A percentile compares a stretch with the other conserved stretches of the same genome.
Evolutionary conservation across 1,284 basidiomycete species (phyloP).

Genomic region (Leccinum variabile): DNA sequence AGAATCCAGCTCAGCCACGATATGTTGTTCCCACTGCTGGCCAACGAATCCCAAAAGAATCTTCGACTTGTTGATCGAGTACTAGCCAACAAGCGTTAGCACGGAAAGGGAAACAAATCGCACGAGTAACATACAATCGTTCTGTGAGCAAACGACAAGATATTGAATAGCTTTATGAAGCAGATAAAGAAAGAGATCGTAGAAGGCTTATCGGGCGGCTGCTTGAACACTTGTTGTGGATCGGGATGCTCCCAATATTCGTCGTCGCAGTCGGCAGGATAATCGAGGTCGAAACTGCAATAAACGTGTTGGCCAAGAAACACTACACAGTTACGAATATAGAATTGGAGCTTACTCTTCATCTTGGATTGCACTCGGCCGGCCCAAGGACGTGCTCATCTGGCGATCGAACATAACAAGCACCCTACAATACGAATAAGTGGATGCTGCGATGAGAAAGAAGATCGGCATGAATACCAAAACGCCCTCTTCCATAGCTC

Average conservation of each 20-base stretch:
- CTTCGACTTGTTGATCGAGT: conserved; percentile 72
- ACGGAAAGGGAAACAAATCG: neutral
- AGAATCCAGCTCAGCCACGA: conserved; percentile 75
- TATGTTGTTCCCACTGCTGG: conserved; percentile 63
- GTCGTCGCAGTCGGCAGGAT: conserved; percentile 73
- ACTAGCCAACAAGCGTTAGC: conserved; percentile 40
- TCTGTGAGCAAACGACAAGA: conserved; percentile 62
- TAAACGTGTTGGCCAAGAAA: neutral
- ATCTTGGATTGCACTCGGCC: conserved; percentile 82
- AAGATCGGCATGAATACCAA: conserved; percentile 49
- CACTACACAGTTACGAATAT: neutral
- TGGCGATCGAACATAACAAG: conserved; percentile 63
- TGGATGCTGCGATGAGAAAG: neutral
- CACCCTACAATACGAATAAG: conserved; percentile 43
- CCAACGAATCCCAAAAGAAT: conserved; percentile 58
- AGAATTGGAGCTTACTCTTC: conserved; percentile 62
- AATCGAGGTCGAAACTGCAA: conserved; percentile 69
- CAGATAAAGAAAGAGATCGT: conserved; percentile 55
- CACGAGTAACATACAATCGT: conserved; percentile 51
- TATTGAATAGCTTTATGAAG: conserved; percentile 60
- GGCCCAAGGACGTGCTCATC: conserved; percentile 70
- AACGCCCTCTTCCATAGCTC: conserved; percentile 81
- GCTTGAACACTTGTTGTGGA: conserved; percentile 50
- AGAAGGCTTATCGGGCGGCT: conserved; percentile 58
- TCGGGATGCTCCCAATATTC: conserved; percentile 70